A percentile compares a stretch with the other conserved stretches of the same genome.
Evolutionary conservation across 805 yeast genomes (phyloP).

Genomic region (Sugiyamaella marilandica): DNA sequence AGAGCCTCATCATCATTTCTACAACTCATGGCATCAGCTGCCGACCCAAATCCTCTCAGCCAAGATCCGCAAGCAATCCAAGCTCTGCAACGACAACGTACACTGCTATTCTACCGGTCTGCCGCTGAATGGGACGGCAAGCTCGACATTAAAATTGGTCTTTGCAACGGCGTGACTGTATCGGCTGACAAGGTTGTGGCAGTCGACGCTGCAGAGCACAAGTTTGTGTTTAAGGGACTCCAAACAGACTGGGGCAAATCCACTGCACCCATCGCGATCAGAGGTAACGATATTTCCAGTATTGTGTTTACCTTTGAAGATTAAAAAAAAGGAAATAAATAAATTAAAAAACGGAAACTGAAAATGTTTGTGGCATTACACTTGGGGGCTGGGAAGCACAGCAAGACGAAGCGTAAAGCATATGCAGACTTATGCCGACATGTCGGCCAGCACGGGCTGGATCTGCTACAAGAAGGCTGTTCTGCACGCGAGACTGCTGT

Average conservation of each 20-base stretch:
- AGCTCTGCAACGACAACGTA: neutral
- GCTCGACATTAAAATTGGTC: conserved; percentile 2
- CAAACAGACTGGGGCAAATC: conserved; percentile 22
- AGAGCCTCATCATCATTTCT: no score
- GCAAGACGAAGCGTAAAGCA: conserved; percentile 8
- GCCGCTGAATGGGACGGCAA: conserved; percentile 9
- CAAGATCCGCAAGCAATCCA: neutral
- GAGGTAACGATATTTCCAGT: conserved; percentile 19
- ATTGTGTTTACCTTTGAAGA: conserved; percentile 9
- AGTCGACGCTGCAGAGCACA: conserved; percentile 22
- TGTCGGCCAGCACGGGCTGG: conserved; percentile 23
- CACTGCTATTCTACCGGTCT: neutral
- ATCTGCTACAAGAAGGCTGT: conserved; percentile 17
- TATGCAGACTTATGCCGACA: conserved; percentile 16
- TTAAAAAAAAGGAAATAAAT: neutral
- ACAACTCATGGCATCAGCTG: neutral
- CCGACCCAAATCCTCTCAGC: neutral
- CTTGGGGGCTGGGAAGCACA: conserved; percentile 33
- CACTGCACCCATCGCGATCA: conserved; percentile 11
- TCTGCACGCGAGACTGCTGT: conserved; percentile 23
- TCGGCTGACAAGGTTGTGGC: conserved; percentile 17
- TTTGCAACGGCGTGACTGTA: conserved; percentile 7
- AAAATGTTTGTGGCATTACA: conserved; percentile 28
- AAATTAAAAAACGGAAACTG: neutral
- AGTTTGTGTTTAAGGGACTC: conserved; percentile 17